These are phyloP conservation scores for Didymella glomerata DNA, from an alignment of 2,329 filamentous ascomycete genomes.

Conservation along the genomic window DNA sequence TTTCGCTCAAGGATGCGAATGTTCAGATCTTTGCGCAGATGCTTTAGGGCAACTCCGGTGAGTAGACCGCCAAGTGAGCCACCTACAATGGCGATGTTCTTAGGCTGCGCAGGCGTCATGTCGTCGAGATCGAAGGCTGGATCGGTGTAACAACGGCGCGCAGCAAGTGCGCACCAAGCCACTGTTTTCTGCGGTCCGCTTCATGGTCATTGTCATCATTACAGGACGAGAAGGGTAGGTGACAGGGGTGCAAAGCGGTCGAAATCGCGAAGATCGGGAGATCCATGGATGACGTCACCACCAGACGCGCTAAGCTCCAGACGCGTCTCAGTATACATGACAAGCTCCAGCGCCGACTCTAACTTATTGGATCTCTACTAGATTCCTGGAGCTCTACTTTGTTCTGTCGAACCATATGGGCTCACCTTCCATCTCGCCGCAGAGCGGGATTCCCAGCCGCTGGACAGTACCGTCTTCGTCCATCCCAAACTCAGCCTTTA, in stretches of 20 bases:
- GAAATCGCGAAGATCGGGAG: background rate
- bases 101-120: constrained; percentile 28
- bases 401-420: constrained; percentile 21
- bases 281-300: constrained; percentile 2
- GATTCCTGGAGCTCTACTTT: background rate
- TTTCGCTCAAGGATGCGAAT: constrained; percentile 41
- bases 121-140: background rate
- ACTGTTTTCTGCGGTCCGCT: background rate
- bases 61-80: constrained; percentile 37
- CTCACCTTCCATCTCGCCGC: constrained; percentile 14
- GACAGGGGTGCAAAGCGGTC: constrained; percentile 2
- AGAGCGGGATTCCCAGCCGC: constrained; percentile 20
- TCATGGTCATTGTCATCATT: constrained; percentile 9
- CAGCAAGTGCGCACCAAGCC: background rate
- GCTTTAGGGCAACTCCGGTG: constrained; percentile 33
- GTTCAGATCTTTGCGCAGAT: constrained; percentile 31
- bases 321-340: background rate
- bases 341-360: no score
- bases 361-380: no score
- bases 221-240: constrained; percentile 7
- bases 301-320: background rate
- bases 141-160: background rate
- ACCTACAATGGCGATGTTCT: constrained; percentile 36
- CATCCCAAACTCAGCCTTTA: constrained; percentile 20
- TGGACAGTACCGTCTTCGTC: constrained; percentile 8